Evolutionary conservation across 2,329 filamentous ascomycete genomes (phyloP).

Genomic region (Trichoderma polysporum): DNA sequence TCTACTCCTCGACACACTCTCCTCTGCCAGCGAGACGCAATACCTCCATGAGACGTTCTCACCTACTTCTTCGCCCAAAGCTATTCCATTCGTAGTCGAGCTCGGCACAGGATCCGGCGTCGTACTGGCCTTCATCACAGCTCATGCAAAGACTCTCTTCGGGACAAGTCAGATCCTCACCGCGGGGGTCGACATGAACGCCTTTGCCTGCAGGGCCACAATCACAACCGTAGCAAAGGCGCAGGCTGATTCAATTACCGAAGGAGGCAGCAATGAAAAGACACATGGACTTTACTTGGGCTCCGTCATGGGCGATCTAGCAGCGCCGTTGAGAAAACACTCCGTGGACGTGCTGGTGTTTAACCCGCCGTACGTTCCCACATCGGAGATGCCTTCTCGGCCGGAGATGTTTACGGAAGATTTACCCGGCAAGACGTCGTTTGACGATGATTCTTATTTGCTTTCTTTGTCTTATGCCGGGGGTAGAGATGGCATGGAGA

Average conservation of each 20-base stretch:
- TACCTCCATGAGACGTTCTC: conserved; percentile 68
- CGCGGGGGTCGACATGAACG: conserved; percentile 80
- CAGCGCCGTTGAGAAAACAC: conserved; percentile 55
- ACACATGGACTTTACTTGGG: conserved; percentile 60
- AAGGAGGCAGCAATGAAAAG: neutral
- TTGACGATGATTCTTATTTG: conserved; percentile 79
- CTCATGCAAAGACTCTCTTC: conserved; percentile 71
- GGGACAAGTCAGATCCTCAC: conserved; percentile 68
- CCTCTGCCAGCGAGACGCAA: conserved; percentile 62
- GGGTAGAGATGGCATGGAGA: conserved; percentile 89
- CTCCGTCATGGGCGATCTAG: conserved; percentile 69
- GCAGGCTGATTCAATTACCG: conserved; percentile 30
- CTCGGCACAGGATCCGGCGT: conserved; percentile 90
- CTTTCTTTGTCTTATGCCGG: conserved; percentile 87
- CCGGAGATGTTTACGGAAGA: conserved; percentile 34
- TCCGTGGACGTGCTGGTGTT: conserved; percentile 83
- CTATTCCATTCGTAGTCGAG: conserved; percentile 65
- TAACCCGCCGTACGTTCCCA: conserved; percentile 96
- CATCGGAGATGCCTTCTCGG: conserved; percentile 65
- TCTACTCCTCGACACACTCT: conserved; percentile 87
- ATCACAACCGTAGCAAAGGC: conserved; percentile 62
- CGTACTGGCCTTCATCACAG: conserved; percentile 83
- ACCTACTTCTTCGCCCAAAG: conserved; percentile 25
- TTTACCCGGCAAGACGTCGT: conserved; percentile 43
- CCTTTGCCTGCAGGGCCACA: conserved; percentile 77